These are phyloP conservation scores for Calonectria crousiana DNA, from an alignment of 2,329 filamentous ascomycete genomes.

Conservation along the genomic window DNA sequence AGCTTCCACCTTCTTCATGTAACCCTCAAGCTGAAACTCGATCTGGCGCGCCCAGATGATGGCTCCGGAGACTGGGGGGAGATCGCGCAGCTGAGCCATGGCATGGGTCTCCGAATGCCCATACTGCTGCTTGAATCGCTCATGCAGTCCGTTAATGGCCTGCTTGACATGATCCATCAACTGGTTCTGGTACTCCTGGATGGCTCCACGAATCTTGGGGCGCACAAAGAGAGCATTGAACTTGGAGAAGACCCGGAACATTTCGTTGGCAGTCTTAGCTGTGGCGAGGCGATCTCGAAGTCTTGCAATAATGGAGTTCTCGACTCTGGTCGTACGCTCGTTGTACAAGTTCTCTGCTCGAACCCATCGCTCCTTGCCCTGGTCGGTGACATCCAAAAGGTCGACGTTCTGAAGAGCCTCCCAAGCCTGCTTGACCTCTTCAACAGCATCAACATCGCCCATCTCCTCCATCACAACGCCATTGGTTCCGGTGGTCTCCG, in stretches of 20 bases:
- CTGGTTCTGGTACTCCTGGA: slow-evolving; percentile 97
- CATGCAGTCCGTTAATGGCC: slow-evolving; percentile 92
- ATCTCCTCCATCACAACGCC: slow-evolving; percentile 90
- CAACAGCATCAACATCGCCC: slow-evolving; percentile 95
- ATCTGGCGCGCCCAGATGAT: slow-evolving; percentile 99
- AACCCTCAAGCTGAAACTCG: slow-evolving; percentile 92
- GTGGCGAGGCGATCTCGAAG: slow-evolving; percentile 93
- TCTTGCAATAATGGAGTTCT: slow-evolving; percentile 98
- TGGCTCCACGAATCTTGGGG: slow-evolving; percentile 98
- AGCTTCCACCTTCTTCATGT: slow-evolving; percentile 99
- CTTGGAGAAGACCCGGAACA: slow-evolving; percentile 99
- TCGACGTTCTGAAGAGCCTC: slow-evolving; percentile 95
- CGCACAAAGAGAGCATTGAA: slow-evolving; percentile 99
- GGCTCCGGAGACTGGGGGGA: slow-evolving; percentile 94
- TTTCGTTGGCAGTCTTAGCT: slow-evolving; percentile 97
- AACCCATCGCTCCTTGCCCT: slow-evolving; percentile 92
- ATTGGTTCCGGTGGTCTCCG: slow-evolving; percentile 65
- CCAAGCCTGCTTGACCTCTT: slow-evolving; percentile 96
- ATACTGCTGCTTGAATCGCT: slow-evolving; percentile 99
- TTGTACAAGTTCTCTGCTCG: slow-evolving; percentile 97
- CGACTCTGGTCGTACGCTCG: slow-evolving; percentile 94
- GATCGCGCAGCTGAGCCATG: slow-evolving; percentile 96
- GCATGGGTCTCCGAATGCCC: slow-evolving; percentile 97
- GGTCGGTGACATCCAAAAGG: slow-evolving; percentile 88
- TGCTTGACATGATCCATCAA: slow-evolving; percentile 98